Conservation (phyloP, 139 green algal genomes). For the Chlamydomonas schloesseri region DNA sequence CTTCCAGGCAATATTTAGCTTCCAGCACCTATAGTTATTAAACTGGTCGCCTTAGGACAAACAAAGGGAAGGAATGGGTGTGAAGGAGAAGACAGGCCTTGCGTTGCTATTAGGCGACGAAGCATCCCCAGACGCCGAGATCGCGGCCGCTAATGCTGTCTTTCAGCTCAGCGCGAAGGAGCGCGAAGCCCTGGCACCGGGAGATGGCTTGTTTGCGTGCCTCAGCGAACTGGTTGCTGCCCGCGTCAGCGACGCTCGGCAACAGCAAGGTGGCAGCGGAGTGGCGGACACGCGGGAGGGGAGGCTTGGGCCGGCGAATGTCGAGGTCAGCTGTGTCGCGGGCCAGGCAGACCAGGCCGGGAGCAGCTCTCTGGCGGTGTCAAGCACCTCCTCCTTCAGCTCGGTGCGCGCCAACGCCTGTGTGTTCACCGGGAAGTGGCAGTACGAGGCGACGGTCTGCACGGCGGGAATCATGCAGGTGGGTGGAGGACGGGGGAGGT, state of each 20-base stretch:
- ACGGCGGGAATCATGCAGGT: slow-evolving; percentile 80
- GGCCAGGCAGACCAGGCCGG: too few species aligned
- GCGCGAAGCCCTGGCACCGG: neutral
- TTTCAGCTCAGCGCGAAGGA: neutral
- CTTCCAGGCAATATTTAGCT: too few species aligned
- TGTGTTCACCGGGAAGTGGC: slow-evolving; percentile 85
- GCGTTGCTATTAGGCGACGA: neutral
- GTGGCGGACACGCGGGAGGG: too few species aligned
- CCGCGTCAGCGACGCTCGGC: too few species aligned
- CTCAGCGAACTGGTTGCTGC: neutral
- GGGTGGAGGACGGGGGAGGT: too few species aligned
- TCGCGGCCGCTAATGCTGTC: neutral
- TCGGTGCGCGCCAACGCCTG: slow-evolving; percentile 78
- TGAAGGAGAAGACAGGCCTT: slow-evolving; percentile 19
- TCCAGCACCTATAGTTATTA: too few species aligned
- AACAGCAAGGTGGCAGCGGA: too few species aligned
- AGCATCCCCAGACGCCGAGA: neutral
- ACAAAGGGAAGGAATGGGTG: too few species aligned
- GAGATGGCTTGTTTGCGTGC: neutral
- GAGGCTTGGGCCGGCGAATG: too few species aligned
- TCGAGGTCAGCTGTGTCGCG: neutral
- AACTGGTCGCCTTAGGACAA: too few species aligned
- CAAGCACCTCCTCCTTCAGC: slow-evolving; percentile 76
- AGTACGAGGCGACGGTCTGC: slow-evolving; percentile 89
- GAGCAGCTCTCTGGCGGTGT: neutral